Evolutionary conservation across 1,284 basidiomycete species (phyloP).

Genomic region (Wallemia hederae): DNA sequence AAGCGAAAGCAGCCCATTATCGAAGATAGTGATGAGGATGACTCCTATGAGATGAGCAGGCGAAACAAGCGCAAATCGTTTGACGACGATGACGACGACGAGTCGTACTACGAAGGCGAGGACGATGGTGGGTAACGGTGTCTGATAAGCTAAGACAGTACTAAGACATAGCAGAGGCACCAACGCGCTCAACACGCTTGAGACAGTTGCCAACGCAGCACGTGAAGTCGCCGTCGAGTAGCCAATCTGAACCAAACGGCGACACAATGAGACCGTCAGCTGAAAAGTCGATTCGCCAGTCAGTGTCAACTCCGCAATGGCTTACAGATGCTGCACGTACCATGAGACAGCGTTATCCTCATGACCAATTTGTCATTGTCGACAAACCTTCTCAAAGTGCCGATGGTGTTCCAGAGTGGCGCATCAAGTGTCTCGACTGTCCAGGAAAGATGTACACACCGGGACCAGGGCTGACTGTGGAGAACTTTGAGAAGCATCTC

Average conservation of each 20-base stretch:
- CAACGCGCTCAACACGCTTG: background rate
- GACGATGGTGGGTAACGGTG: slow-evolving; percentile 6
- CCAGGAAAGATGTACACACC: slow-evolving; percentile 66
- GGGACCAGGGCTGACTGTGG: slow-evolving; percentile 61
- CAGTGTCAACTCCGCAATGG: slow-evolving; percentile 35
- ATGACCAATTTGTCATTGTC: slow-evolving; percentile 56
- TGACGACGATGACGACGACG: slow-evolving; percentile 3
- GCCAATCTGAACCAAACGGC: background rate
- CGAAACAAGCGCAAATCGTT: background rate
- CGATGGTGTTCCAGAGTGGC: slow-evolving; percentile 35
- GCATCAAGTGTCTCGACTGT: slow-evolving; percentile 78
- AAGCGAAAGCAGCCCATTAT: background rate
- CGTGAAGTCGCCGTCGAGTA: background rate
- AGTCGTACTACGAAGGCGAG: slow-evolving; percentile 1
- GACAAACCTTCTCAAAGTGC: slow-evolving; percentile 24
- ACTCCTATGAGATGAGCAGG: background rate
- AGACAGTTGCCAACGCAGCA: background rate
- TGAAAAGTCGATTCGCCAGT: background rate
- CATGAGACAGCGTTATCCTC: slow-evolving; percentile 41
- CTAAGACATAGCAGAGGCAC: background rate
- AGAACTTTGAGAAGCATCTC: slow-evolving; percentile 79
- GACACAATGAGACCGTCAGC: background rate
- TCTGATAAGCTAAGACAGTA: background rate
- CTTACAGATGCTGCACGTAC: slow-evolving; percentile 29
- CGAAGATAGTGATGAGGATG: background rate